Evolutionary conservation across 768 basidiomycete species (phyloP), one percentile per base, ranked within the genome.

Genomic region (Boletellus ananas): DNA sequence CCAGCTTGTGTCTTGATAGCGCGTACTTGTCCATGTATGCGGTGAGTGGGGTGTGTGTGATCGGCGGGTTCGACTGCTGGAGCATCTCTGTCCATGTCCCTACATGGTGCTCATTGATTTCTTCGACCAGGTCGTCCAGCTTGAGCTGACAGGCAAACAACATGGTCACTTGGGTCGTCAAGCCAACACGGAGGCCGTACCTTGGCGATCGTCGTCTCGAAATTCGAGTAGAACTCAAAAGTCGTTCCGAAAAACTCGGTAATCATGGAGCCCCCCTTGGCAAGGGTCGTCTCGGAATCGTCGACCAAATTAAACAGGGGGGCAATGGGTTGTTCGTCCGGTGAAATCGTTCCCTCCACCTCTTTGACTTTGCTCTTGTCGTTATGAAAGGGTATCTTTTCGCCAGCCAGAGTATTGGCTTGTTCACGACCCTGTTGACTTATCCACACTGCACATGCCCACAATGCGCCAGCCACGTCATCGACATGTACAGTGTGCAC

Each of bases 241-340:
- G 81, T 80, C 13, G 90, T 90, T 39, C 81, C 85, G 58, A 92
- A 92, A 62, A 80, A 78, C 14, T 83, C 78, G 1, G 87, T 81
- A 34, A 86, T 76, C 17, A 75, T 78, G 45, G 82, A 76, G 8
- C 84, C 87, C 6, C 84, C 77, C 51, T 81, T 84, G 29, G 81
- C 66, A 35, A 86, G 71, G 6, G 87, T 88, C 56, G 77, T 83
- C 39, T 88, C 74, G 7, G 86, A 81, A 55, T 91, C 85, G 60
- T 92, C 90, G 56, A 83, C 90, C 58, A 94, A 63, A 63, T 93
- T 90, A 70, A 94, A 93, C n/a, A 92, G 55, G 3, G 90, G 87
- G 1, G 84, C 90, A 36, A 83, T 63, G 6, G 85, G 72, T 56
- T 80, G 83, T 61, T 72, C 68, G 45, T 79, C 76, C 20, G 79